Evolutionary conservation across 768 basidiomycete species (phyloP).

Genomic region (Auricularia auricula-judae): DNA sequence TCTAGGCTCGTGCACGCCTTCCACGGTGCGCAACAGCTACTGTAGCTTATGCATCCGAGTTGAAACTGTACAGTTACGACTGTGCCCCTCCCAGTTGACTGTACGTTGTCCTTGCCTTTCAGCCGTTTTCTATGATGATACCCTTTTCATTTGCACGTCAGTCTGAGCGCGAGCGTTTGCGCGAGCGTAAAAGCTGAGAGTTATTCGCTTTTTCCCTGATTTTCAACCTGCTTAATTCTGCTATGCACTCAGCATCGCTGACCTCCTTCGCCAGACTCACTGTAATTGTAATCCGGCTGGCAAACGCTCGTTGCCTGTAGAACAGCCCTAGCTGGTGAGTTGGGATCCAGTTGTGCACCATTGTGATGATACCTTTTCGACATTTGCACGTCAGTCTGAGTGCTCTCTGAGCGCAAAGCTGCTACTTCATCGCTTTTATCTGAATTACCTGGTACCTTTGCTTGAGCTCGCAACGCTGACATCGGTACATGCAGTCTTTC

Average conservation of each 20-base stretch:
- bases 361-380: neutral
- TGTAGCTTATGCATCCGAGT: too few species aligned
- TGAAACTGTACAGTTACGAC: too few species aligned
- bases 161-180: slow-evolving; percentile 22
- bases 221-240: slow-evolving; percentile 3
- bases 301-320: slow-evolving; percentile 1
- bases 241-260: slow-evolving; percentile 18
- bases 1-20: too few species aligned
- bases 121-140: slow-evolving; percentile 6
- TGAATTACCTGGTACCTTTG: neutral
- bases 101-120: too few species aligned
- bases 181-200: slow-evolving; percentile 6
- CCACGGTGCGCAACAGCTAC: too few species aligned
- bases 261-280: slow-evolving; percentile 23
- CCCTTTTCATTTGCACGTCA: slow-evolving; percentile 33
- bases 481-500: neutral
- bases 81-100: too few species aligned
- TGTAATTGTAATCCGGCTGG: too few species aligned
- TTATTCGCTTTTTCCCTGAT: slow-evolving; percentile 3
- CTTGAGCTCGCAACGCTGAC: neutral
- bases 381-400: slow-evolving; percentile 2
- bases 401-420: neutral
- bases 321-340: slow-evolving; percentile 1
- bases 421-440: neutral
- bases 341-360: neutral